Evolutionary conservation across 176 grass and related monocot species (phyloP).

Genomic region (Musa itinerans): DNA sequence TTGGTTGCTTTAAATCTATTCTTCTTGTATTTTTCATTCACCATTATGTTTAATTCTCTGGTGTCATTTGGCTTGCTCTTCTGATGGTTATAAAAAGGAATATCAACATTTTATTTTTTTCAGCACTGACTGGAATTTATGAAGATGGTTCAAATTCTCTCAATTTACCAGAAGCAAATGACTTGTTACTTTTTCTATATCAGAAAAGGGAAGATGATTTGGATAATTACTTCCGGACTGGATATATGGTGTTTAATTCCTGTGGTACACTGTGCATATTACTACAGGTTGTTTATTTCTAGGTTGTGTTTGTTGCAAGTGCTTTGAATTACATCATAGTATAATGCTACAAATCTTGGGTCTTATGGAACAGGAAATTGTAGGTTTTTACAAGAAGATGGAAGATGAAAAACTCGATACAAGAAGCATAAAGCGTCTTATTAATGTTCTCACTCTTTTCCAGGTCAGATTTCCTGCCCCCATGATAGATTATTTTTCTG

Average conservation of each 20-base stretch:
- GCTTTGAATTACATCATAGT: background rate
- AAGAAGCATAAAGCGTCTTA: slow-evolving; percentile 15
- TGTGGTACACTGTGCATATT: slow-evolving; percentile 12
- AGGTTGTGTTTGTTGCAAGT: background rate
- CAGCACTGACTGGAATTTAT: too few relatives aligned
- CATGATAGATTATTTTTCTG: background rate
- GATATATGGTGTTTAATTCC: slow-evolving; percentile 20
- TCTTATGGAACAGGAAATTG: slow-evolving; percentile 10
- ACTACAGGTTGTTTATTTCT: slow-evolving; percentile 12
- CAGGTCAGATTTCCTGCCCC: background rate
- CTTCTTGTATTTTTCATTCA: too few relatives aligned
- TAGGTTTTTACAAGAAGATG: slow-evolving; percentile 19
- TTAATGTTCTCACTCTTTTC: slow-evolving; percentile 18
- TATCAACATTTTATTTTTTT: too few relatives aligned
- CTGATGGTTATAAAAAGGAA: too few relatives aligned
- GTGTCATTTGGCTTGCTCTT: too few relatives aligned
- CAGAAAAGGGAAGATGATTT: slow-evolving; percentile 17
- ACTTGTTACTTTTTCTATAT: background rate
- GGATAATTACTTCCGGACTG: slow-evolving; percentile 10
- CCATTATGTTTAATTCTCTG: too few relatives aligned
- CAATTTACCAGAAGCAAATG: background rate
- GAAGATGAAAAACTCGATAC: background rate
- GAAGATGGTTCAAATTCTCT: too few relatives aligned
- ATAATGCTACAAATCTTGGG: background rate
- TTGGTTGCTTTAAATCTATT: too few relatives aligned